These are phyloP conservation scores for Rhodotorula sp. DNA, from an alignment of 1,284 basidiomycete species.

Conservation along the genomic window DNA sequence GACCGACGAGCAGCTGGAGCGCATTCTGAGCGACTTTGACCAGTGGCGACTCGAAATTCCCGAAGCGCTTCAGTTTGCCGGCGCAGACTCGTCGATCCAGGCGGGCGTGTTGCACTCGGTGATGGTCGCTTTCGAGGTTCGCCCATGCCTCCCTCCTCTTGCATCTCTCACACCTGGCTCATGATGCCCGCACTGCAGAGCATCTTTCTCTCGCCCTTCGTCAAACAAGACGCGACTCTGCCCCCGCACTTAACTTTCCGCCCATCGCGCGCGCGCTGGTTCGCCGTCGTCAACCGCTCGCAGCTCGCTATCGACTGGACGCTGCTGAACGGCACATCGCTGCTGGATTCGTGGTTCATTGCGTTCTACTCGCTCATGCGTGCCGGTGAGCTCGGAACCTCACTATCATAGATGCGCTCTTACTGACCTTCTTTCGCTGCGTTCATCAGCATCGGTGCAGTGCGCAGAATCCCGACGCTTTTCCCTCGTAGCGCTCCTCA, in stretches of 20 bases:
- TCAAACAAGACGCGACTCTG: background rate
- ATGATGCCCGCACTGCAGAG: background rate
- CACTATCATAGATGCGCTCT: background rate
- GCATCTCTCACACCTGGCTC: no score
- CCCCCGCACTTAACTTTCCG: background rate
- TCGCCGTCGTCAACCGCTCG: slow-evolving; percentile 3
- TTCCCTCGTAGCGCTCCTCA: background rate
- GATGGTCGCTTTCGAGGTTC: background rate
- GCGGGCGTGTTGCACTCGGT: background rate
- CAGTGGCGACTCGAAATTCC: background rate
- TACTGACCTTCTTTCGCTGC: background rate
- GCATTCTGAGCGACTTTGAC: background rate
- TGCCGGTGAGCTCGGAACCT: background rate
- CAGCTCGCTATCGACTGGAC: slow-evolving; percentile 2
- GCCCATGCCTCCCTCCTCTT: background rate
- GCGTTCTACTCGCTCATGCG: background rate
- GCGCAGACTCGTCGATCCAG: background rate
- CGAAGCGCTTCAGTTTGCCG: slow-evolving; percentile 3
- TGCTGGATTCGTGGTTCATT: background rate
- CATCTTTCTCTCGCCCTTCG: slow-evolving; percentile 2
- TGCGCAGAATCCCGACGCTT: background rate
- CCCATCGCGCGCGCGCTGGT: slow-evolving; percentile 7
- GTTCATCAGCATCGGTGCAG: background rate
- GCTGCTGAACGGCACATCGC: background rate
- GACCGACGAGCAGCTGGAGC: background rate